Evolutionary conservation across 2,329 filamentous ascomycete species (phyloP), one percentile per base, ranked within the genome.

Genomic region (Colletotrichum sansevieriae): DNA sequence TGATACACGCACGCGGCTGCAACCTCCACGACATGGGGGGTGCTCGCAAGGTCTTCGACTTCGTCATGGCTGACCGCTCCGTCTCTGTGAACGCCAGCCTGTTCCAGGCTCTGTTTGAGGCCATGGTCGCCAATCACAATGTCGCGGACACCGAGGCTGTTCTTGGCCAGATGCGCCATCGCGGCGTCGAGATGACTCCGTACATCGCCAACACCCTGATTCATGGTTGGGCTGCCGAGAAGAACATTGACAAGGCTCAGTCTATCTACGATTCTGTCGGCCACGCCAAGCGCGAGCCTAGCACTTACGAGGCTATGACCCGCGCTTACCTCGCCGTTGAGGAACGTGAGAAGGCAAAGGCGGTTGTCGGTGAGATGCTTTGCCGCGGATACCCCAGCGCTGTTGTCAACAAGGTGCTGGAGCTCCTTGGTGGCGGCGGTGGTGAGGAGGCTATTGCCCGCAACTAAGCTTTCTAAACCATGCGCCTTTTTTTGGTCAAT

Each of bases 121-220:
- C 93, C 18, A 95, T 98, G 90, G 96, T 98, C 57, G 95, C 95
- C 77, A 98, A 98, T 80, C 93, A 97, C 80, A 86, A 88, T 70
- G 94, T 98, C 49, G 83, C 85, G 33, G 91, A 92, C 70, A 95
- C 94, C 0, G 90, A 95, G 75, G 80, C 89, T 0, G 80, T 97
- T 8, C 87, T 98, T 18, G 81, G 83, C 22, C 86, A 93, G 73
- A 98, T 99, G 96, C 85, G 84, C 63, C 79, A 82, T 57, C 89
- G 88, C 68, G 83, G 89, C 43, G 90, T 99, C 11, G 91, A 94
- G 74, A 90, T 98, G 84, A 98, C 96, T 2, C 92, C 96, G 0
- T 99, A 99, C 82, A 98, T 99, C 77, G 96, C 96, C 76, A 99
- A 99, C 83, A 97, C 95, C 6, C 86, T 99, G 52, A 98, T 99